These are phyloP conservation scores for Herpotrichia juniperi DNA, from an alignment of 2,329 filamentous ascomycete genomes.

Conservation along the genomic window DNA sequence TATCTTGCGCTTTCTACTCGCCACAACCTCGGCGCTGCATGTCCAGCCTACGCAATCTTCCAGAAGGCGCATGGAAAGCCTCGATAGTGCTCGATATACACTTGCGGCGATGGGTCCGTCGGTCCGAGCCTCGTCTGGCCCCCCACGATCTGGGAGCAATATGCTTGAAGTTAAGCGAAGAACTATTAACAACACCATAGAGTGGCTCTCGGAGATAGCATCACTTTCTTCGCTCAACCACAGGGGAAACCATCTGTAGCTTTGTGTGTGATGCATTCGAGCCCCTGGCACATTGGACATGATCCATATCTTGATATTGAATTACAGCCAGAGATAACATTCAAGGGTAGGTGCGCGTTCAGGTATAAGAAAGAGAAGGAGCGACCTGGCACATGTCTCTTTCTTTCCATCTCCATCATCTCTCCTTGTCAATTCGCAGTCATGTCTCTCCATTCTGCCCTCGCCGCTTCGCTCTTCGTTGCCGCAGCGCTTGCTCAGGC, in stretches of 20 bases:
- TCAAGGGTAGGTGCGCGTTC: background rate
- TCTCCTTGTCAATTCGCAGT: background rate
- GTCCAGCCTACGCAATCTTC: no score
- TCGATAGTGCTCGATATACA: background rate
- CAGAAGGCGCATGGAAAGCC: conserved; percentile 9
- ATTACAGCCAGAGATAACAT: background rate
- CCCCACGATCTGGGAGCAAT: conserved; percentile 3
- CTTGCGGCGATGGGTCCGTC: conserved; percentile 11
- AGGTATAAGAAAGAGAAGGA: background rate
- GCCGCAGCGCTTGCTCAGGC: conserved; percentile 35
- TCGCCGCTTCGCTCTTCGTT: conserved; percentile 29
- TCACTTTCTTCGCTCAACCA: background rate
- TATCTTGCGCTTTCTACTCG: no score
- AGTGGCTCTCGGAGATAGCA: conserved; percentile 1
- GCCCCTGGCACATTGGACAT: no score
- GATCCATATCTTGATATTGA: background rate
- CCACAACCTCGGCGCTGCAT: no score
- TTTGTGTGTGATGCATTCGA: background rate
- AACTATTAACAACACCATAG: background rate
- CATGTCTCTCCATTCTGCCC: conserved; percentile 24
- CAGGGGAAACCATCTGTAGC: background rate
- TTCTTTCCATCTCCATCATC: background rate
- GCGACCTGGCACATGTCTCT: background rate
- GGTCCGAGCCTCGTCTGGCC: conserved; percentile 3
- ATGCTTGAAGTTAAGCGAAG: conserved; percentile 9